Conservation (phyloP, 164 flowering plant species). For the Vitis cinerea region DNA sequence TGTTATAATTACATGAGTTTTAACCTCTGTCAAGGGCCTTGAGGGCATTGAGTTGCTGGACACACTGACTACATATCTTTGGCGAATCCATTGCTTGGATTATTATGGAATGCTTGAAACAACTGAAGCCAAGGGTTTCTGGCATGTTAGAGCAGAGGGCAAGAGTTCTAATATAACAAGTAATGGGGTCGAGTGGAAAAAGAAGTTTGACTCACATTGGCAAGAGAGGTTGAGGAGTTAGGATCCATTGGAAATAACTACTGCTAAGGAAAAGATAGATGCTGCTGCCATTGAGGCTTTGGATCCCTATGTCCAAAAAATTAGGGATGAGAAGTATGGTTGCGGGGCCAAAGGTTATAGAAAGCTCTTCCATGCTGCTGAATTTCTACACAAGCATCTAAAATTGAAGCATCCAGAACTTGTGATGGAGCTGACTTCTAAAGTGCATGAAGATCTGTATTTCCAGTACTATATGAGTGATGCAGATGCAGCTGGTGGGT, state of each 20-base stretch:
- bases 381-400: slow-evolving; percentile 94
- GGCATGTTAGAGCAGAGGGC: slow-evolving; percentile 85
- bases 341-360: slow-evolving; percentile 99
- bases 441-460: slow-evolving; percentile 92
- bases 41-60: slow-evolving; percentile 94
- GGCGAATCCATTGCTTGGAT: slow-evolving; percentile 95
- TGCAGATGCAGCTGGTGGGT: slow-evolving; percentile 86
- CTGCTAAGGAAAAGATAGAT: slow-evolving; percentile 94
- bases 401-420: slow-evolving; percentile 91
- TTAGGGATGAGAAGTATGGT: slow-evolving; percentile 98
- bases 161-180: slow-evolving; percentile 50
- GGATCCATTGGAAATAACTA: slow-evolving; percentile 90
- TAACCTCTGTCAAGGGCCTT: slow-evolving; percentile 84
- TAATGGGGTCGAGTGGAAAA: slow-evolving; percentile 81
- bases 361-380: slow-evolving; percentile 97
- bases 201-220: slow-evolving; percentile 81
- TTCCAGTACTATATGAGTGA: slow-evolving; percentile 96
- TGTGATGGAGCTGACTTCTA: slow-evolving; percentile 73
- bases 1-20: slow-evolving; percentile 74
- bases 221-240: slow-evolving; percentile 76
- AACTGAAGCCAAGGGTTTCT: slow-evolving; percentile 79
- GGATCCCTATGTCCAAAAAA: slow-evolving; percentile 90
- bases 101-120: slow-evolving; percentile 91
- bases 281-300: slow-evolving; percentile 80
- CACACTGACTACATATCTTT: slow-evolving; percentile 83